Conservation (phyloP, 2,329 filamentous ascomycete species). For the Penicillium sp. region DNA sequence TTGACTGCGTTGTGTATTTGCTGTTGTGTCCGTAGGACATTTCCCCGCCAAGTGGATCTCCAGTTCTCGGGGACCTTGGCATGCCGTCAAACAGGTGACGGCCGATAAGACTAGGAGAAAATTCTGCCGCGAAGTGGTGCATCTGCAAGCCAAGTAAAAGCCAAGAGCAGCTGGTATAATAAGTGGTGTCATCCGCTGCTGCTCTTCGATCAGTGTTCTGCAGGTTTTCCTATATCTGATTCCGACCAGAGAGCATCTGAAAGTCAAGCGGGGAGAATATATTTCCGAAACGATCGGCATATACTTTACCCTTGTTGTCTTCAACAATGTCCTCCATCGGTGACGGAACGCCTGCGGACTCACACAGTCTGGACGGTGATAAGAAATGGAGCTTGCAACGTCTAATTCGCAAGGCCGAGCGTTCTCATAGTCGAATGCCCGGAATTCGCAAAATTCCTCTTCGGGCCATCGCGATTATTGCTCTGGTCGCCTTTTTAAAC, state of each 20-base stretch:
- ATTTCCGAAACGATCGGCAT: not conserved
- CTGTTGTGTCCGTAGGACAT: not conserved
- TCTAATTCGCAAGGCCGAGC: slow-evolving; percentile 41
- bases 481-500: slow-evolving; percentile 55
- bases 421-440: slow-evolving; percentile 54
- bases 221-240: not conserved
- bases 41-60: slow-evolving; percentile 9
- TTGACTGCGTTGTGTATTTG: not conserved
- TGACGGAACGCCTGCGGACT: slow-evolving; percentile 4
- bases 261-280: not conserved
- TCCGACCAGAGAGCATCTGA: not conserved
- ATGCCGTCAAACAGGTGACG: not conserved
- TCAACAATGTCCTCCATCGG: not conserved
- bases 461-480: slow-evolving; percentile 57
- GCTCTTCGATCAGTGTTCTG: not conserved
- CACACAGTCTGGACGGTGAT: slow-evolving; percentile 11
- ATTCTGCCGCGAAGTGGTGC: slow-evolving; percentile 1
- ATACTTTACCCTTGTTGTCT: not conserved
- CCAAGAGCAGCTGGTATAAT: not conserved
- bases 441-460: slow-evolving; percentile 59
- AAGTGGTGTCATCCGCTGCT: not conserved
- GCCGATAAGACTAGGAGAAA: slow-evolving; percentile 14
- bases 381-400: slow-evolving; percentile 30
- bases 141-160: not conserved
- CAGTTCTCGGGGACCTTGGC: slow-evolving; percentile 9